phyloP scores from a whole-genome alignment of 345 rosid genomes.

The Acer campestre region DNA sequence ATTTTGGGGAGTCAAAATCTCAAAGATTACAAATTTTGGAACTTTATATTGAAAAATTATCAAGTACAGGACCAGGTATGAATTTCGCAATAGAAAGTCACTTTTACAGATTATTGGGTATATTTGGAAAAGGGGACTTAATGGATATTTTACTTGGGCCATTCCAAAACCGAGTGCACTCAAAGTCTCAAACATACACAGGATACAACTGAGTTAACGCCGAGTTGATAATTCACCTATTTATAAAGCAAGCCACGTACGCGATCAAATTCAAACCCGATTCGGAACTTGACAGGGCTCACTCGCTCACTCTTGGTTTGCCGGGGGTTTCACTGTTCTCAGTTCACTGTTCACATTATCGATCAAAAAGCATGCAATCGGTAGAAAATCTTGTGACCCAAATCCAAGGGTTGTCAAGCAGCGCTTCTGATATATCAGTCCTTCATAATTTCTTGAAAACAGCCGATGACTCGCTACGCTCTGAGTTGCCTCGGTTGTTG shows the following conservation, averaged over 20 bases:
- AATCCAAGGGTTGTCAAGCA: constrained; percentile 63
- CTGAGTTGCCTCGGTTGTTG: constrained; percentile 39
- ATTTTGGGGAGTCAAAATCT: no score
- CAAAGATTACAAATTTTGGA: no score
- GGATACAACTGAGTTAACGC: background rate
- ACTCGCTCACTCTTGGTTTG: background rate
- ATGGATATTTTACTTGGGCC: no score
- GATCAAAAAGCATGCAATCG: constrained; percentile 36
- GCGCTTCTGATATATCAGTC: constrained; percentile 45
- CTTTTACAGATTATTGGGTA: no score
- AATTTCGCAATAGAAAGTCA: no score
- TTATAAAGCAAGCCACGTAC: background rate
- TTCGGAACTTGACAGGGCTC: constrained; percentile 1
- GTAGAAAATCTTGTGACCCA: constrained; percentile 55
- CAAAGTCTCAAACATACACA: no score
- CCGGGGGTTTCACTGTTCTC: background rate
- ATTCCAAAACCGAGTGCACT: background rate
- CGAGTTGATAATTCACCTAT: background rate
- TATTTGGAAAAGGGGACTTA: no score
- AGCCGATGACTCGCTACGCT: constrained; percentile 56
- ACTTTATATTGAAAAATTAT: no score
- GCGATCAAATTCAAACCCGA: background rate
- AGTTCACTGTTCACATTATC: background rate
- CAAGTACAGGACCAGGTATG: no score
- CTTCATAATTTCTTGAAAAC: constrained; percentile 53